phyloP scores from a whole-genome alignment of 305 asterid species.

The Fraxinus platypoda region DNA sequence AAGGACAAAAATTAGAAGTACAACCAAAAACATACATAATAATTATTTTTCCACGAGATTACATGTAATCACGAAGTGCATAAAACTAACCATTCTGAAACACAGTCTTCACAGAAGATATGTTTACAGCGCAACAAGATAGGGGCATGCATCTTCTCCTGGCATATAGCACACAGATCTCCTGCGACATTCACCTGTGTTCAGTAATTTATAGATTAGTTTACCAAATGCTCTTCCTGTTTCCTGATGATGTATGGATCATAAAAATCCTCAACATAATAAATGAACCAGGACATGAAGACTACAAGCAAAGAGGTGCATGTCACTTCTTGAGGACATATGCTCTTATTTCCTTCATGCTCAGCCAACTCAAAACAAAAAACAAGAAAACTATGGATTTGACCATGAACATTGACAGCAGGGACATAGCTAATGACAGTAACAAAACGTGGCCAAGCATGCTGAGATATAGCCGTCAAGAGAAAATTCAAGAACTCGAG shows the following conservation, averaged over 20 bases:
- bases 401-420: background rate
- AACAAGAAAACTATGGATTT: background rate
- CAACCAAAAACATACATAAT: background rate
- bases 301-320: background rate
- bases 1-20: background rate
- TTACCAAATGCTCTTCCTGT: constrained; percentile 11
- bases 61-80: background rate
- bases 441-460: background rate
- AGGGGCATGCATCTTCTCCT: constrained; percentile 67
- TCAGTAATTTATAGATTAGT: constrained; percentile 18
- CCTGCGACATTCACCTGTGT: constrained; percentile 57
- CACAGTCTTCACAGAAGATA: constrained; percentile 72
- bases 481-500: background rate
- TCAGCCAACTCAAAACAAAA: background rate
- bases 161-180: constrained; percentile 67
- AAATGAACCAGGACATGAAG: background rate
- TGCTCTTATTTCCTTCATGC: background rate
- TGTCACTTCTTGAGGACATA: background rate
- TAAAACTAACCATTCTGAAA: constrained; percentile 61
- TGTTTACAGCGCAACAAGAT: constrained; percentile 60
- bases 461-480: background rate
- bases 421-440: background rate
- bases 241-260: background rate
- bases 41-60: background rate
- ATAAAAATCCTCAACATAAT: background rate